A percentile compares a stretch with the other conserved stretches of the same genome.
Conservation (phyloP, 148 eudicot species). For the Vaccinium vitisidaea region DNA sequence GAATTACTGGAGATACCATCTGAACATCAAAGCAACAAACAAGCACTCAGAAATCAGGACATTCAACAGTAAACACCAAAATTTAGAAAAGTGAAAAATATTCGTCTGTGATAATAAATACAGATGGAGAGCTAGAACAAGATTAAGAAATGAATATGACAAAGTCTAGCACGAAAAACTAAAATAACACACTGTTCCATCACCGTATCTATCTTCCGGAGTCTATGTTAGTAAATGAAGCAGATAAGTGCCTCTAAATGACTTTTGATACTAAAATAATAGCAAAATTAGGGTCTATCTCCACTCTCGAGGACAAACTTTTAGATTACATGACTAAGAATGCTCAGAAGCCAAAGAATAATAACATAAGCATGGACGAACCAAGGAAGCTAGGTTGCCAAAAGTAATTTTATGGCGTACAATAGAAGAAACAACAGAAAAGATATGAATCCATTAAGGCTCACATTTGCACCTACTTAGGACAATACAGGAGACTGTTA, state of each 20-base stretch:
- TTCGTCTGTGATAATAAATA: not conserved
- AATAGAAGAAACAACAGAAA: not conserved
- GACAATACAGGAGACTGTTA: not conserved
- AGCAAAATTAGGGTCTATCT: not conserved
- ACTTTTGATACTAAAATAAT: not conserved
- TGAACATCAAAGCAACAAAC: conserved; percentile 23
- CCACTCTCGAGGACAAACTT: not conserved
- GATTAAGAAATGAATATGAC: not conserved
- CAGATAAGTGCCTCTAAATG: not conserved
- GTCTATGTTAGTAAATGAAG: not conserved
- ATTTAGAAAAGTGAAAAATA: not conserved
- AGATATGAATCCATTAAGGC: not conserved
- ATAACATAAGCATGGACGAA: not conserved
- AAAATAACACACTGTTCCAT: not conserved
- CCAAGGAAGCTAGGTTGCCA: not conserved
- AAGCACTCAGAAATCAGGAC: not conserved
- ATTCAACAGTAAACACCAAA: not conserved
- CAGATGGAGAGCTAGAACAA: not conserved
- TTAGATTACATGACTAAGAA: not conserved
- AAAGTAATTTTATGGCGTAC: not conserved
- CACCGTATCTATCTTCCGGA: not conserved
- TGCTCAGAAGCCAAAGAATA: not conserved
- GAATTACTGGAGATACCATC: conserved; percentile 36
- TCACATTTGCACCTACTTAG: not conserved
- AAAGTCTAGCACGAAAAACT: not conserved